Evolutionary conservation across 2,329 filamentous ascomycete genomes (phyloP).

Genomic region (Cytospora schulzeri): DNA sequence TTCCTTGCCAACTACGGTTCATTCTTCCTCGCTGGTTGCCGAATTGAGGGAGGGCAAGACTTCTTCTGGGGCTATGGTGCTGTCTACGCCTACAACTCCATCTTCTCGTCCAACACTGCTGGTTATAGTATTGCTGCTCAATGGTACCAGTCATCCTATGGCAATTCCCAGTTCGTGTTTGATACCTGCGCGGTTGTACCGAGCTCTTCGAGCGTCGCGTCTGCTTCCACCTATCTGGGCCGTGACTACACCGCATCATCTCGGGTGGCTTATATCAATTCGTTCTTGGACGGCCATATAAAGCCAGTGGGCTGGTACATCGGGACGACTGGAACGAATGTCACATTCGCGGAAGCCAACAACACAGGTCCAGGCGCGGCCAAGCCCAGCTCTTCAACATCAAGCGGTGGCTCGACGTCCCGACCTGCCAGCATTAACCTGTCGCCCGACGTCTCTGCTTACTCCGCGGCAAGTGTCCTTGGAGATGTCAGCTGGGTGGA

Average conservation of each 20-base stretch:
- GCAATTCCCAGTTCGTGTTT: slow-evolving; percentile 29
- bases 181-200: slow-evolving; percentile 28
- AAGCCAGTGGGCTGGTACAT: slow-evolving; percentile 35
- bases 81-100: slow-evolving; percentile 26
- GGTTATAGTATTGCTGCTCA: slow-evolving; percentile 35
- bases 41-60: slow-evolving; percentile 22
- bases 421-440: background rate
- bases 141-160: slow-evolving; percentile 33
- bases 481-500: slow-evolving; percentile 39
- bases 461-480: slow-evolving; percentile 32
- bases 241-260: slow-evolving; percentile 34
- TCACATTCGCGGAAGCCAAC: slow-evolving; percentile 37
- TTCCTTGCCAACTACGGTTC: slow-evolving; percentile 24
- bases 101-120: slow-evolving; percentile 30
- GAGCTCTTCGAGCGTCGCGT: slow-evolving; percentile 25
- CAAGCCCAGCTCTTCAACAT: slow-evolving; percentile 30
- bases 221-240: slow-evolving; percentile 34
- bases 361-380: slow-evolving; percentile 37
- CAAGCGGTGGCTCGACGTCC: slow-evolving; percentile 30
- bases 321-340: slow-evolving; percentile 32
- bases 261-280: slow-evolving; percentile 36
- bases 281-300: slow-evolving; percentile 35
- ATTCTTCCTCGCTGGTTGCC: slow-evolving; percentile 22
- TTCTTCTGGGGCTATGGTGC: slow-evolving; percentile 21
- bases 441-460: slow-evolving; percentile 24